phyloP scores from a whole-genome alignment of 169 alveolate species.

The Plasmodium knowlesi region DNA sequence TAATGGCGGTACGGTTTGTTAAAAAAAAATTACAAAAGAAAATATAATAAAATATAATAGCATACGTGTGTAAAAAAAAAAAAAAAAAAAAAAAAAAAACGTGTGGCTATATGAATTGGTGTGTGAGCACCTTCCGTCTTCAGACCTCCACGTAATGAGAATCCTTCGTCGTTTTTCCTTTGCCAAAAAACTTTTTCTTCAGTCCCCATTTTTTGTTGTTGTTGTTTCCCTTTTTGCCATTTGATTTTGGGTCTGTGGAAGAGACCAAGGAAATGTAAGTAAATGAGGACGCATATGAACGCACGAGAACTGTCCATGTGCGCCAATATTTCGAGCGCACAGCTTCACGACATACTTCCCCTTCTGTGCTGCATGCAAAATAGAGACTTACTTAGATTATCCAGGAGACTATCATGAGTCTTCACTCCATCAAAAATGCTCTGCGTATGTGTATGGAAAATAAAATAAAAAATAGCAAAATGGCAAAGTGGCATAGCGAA shows the following conservation, averaged over 20 bases:
- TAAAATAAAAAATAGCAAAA: background rate
- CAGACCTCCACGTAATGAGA: conserved; percentile 26
- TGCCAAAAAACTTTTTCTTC: conserved; percentile 53
- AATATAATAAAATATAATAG: background rate
- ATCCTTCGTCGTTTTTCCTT: conserved; percentile 52
- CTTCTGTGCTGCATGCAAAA: background rate
- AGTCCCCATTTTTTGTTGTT: conserved; percentile 9
- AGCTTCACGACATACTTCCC: background rate
- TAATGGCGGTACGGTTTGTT: background rate
- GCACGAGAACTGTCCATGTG: background rate
- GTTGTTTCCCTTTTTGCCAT: conserved; percentile 1
- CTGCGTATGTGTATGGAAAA: background rate
- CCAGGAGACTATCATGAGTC: conserved; percentile 10
- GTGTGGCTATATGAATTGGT: background rate
- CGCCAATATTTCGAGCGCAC: background rate
- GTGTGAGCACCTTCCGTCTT: background rate
- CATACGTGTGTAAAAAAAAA: background rate
- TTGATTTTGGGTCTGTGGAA: conserved; percentile 1
- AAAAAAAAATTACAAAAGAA: background rate
- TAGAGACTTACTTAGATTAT: conserved; percentile 30
- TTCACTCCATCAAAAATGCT: conserved; percentile 41
- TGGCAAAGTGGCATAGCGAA: background rate
- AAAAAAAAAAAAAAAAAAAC: background rate
- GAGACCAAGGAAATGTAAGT: background rate
- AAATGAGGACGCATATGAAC: background rate